A percentile compares a stretch with the other conserved stretches of the same genome.
Conservation (phyloP, 2,329 filamentous ascomycete genomes). For the Monosporascus sp. region DNA sequence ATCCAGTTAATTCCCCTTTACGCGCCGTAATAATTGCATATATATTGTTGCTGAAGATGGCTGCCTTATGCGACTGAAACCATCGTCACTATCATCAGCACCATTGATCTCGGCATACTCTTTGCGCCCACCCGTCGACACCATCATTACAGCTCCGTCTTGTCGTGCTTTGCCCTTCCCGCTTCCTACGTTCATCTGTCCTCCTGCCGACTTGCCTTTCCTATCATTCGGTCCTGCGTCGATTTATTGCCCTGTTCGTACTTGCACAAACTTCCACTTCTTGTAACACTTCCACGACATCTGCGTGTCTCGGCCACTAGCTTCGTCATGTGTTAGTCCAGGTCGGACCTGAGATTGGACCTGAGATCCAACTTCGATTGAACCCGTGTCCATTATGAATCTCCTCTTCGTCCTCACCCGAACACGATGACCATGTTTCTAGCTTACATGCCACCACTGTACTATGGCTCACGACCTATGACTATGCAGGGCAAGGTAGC, state of each 20-base stretch:
- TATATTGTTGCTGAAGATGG: neutral
- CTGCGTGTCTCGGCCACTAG: constrained; percentile 10
- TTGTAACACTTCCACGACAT: neutral
- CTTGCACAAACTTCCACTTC: neutral
- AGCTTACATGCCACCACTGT: constrained; percentile 44
- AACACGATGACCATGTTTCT: constrained; percentile 43
- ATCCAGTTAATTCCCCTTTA: constrained; percentile 9
- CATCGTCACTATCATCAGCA: neutral
- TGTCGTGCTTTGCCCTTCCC: too few species aligned
- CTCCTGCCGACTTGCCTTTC: too few species aligned
- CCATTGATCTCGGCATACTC: neutral
- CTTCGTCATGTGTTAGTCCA: constrained; percentile 1
- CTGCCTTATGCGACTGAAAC: neutral
- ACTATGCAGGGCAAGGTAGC: constrained; percentile 91
- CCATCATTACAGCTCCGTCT: neutral
- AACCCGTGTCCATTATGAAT: constrained; percentile 12
- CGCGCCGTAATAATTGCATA: constrained; percentile 2
- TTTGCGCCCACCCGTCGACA: neutral
- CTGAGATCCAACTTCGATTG: constrained; percentile 1
- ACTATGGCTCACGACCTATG: constrained; percentile 47
- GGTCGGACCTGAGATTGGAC: neutral
- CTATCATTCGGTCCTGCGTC: neutral
- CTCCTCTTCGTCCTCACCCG: constrained; percentile 9
- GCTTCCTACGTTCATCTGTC: too few species aligned
- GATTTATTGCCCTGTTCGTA: neutral